phyloP scores from a whole-genome alignment of 2,329 filamentous ascomycete species.

The Phialophora chinensis region DNA sequence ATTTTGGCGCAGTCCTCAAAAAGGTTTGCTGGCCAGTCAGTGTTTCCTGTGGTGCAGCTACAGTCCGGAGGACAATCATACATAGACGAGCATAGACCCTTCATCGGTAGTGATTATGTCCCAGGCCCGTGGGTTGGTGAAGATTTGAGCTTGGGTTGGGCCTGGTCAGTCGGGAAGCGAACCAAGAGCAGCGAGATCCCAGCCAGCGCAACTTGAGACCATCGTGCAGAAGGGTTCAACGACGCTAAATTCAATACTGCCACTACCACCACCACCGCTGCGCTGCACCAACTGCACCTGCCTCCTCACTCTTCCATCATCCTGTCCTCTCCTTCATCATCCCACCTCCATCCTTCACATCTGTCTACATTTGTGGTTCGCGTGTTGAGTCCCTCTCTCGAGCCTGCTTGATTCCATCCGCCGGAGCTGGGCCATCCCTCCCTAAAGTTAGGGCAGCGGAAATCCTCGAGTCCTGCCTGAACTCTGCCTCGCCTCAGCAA shows the following conservation, averaged over 20 bases:
- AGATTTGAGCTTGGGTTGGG: background rate
- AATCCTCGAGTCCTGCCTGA: slow-evolving; percentile 19
- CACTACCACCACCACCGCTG: slow-evolving; percentile 6
- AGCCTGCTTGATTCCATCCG: slow-evolving; percentile 8
- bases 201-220: slow-evolving; percentile 1
- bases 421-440: slow-evolving; percentile 8
- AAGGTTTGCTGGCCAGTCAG: background rate
- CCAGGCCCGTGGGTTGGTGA: background rate
- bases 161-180: background rate
- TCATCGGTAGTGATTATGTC: background rate
- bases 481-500: slow-evolving; percentile 26
- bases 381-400: slow-evolving; percentile 9
- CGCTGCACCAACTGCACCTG: slow-evolving; percentile 15
- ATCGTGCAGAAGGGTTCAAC: background rate
- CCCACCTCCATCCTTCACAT: slow-evolving; percentile 14
- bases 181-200: background rate
- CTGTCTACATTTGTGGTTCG: slow-evolving; percentile 7
- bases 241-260: slow-evolving; percentile 13
- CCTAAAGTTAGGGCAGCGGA: slow-evolving; percentile 5
- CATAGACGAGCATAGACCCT: background rate
- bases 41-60: background rate
- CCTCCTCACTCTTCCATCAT: slow-evolving; percentile 14
- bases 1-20: background rate
- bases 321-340: slow-evolving; percentile 7
- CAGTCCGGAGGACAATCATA: background rate